Conservation (phyloP, 108 stramenopile species). For the Skeletonema potamos region DNA sequence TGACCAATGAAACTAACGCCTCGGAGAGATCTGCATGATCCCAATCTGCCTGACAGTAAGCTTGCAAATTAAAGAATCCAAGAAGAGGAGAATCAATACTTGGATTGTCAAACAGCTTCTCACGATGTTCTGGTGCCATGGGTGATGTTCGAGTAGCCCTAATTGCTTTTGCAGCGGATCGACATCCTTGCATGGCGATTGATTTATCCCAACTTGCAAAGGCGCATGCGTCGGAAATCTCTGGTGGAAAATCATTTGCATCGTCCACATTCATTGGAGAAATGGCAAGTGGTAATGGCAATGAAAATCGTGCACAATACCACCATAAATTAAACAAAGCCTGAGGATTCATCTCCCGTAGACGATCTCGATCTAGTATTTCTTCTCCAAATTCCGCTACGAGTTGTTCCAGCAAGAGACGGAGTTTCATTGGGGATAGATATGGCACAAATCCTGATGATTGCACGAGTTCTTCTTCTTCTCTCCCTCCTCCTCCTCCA, state of each 20-base stretch:
- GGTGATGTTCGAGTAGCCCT: conserved; percentile 25
- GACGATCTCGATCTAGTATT: conserved; percentile 60
- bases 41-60: conserved; percentile 75
- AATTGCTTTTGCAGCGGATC: conserved; percentile 64
- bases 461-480: conserved; percentile 10
- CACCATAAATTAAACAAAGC: conserved; percentile 87
- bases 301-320: conserved; percentile 80
- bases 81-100: conserved; percentile 61
- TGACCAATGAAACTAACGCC: conserved; percentile 72
- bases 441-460: conserved; percentile 62
- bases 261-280: neutral
- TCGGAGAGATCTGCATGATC: conserved; percentile 77
- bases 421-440: conserved; percentile 63
- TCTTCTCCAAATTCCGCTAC: conserved; percentile 76
- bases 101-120: conserved; percentile 45
- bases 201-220: conserved; percentile 80
- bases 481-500: neutral
- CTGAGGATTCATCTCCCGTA: conserved; percentile 64
- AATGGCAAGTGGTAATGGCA: conserved; percentile 76
- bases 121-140: conserved; percentile 16
- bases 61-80: conserved; percentile 70
- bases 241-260: neutral
- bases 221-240: conserved; percentile 50
- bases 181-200: conserved; percentile 65
- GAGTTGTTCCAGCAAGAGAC: conserved; percentile 59